Base-by-base conservation (phyloP, 768 basidiomycete species). In the Auricularia auricula-judae region DNA sequence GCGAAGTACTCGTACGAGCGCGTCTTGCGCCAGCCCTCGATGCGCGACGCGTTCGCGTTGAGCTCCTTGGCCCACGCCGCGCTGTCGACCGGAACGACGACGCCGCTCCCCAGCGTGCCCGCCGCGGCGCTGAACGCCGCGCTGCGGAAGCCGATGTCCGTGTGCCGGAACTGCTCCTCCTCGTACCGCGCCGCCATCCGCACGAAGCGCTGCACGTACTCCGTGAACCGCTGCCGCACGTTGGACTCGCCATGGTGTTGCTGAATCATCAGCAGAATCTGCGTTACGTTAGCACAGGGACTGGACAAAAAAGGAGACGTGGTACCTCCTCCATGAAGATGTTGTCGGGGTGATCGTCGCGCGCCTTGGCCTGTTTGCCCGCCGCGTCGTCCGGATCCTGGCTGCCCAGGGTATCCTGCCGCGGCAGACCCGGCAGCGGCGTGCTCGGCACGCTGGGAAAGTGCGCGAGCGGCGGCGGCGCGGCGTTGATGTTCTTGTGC, bases 311-410 rank as follows among this genome's bases (percentile, higher is more conserved):
- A 1, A 67, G 8, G 18, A 16, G 51, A 21, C 29, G 16, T 81
- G 91, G 72, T 70, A 96, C 95, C 70, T 98, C 96, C 62, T 98
- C 95, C 68, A 98, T 91, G 75, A 98, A 98, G 16, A 88, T 67
- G 70, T 86, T 91, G 68, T 98, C 95, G 4, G 84, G 77, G 66
- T 81, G 87, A 10, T 77, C 76, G 69, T 81, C 86, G 53, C 78
- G 74, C 0, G 67, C 71, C 39, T 64, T 69, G 23, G 85, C 82
- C 62, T 85, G 85, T 69, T 81, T 87, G 21, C 61, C 56, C 62
- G 69, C 70, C 65, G 90, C 90, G 60, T 89, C 88, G 68, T 91
- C 89, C 65, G 82, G 85, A 0, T 81, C 81, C 3, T 77, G 10
- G 75, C 73, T 18, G 44, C 35, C 66, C 69, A 18, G 39, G 10